Conservation (phyloP, 2,329 filamentous ascomycete genomes). For the Xylaria arbuscula region DNA sequence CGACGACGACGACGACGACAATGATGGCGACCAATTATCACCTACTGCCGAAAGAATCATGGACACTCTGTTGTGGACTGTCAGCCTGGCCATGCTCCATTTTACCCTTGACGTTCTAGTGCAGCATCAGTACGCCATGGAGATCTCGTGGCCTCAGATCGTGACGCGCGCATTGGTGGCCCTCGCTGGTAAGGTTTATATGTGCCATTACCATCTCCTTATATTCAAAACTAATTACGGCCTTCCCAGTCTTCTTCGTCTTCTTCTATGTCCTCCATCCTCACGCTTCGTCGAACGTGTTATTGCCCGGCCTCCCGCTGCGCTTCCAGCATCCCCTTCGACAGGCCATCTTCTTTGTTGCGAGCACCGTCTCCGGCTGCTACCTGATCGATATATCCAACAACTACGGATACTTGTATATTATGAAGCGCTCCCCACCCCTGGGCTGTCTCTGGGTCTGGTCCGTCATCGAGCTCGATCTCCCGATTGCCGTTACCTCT, state of each 20-base stretch:
- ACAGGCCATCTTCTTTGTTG: conserved; percentile 71
- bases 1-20: conserved; percentile 50
- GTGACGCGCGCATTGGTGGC: conserved; percentile 63
- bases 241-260: conserved; percentile 61
- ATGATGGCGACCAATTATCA: conserved; percentile 51
- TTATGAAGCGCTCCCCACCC: conserved; percentile 93
- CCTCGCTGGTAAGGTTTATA: conserved; percentile 59
- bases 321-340: conserved; percentile 61
- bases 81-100: conserved; percentile 76
- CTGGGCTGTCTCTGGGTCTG: conserved; percentile 93
- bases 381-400: conserved; percentile 88
- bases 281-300: conserved; percentile 59
- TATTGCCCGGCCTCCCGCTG: conserved; percentile 63
- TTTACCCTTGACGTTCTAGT: conserved; percentile 83
- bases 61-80: conserved; percentile 68
- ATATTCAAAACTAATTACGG: conserved; percentile 21
- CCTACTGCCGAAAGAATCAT: conserved; percentile 63
- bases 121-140: conserved; percentile 79
- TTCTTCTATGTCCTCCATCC: conserved; percentile 69
- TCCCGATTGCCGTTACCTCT: conserved; percentile 71
- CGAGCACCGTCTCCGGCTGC: conserved; percentile 73
- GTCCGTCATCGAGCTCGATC: conserved; percentile 86
- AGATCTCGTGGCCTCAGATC: conserved; percentile 70
- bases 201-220: background rate
- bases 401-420: conserved; percentile 79